Evolutionary conservation across 108 stramenopile genomes (phyloP).

Genomic region (Pseudonitzschia pungens): DNA sequence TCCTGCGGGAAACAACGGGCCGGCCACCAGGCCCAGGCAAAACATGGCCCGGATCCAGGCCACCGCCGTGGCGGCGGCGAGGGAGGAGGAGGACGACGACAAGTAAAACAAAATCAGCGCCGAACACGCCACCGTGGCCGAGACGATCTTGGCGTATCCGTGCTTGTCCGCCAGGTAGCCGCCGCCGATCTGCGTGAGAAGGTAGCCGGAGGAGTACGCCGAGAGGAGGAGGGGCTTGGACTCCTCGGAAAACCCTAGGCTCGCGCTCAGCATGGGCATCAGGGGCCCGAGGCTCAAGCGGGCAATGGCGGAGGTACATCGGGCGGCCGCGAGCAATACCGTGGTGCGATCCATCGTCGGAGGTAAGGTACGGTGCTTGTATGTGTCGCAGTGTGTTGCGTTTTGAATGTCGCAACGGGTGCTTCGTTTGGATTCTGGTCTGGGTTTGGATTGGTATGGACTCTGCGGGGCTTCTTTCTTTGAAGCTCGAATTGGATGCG

Average conservation of each 20-base stretch:
- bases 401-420: too few relatives aligned
- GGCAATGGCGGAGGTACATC: conserved; percentile 27
- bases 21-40: conserved; percentile 25
- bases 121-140: neutral
- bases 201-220: conserved; percentile 34
- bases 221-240: conserved; percentile 25
- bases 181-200: conserved; percentile 32
- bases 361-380: neutral
- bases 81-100: too few relatives aligned
- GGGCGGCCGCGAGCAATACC: conserved; percentile 17
- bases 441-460: too few relatives aligned
- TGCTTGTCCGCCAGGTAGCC: conserved; percentile 29
- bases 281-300: conserved; percentile 31
- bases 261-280: conserved; percentile 20
- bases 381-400: too few relatives aligned
- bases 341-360: conserved; percentile 18
- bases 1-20: conserved; percentile 35
- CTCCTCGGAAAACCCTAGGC: conserved; percentile 16
- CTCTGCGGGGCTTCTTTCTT: too few relatives aligned
- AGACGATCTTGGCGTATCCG: conserved; percentile 17
- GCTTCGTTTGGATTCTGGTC: too few relatives aligned
- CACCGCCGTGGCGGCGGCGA: conserved; percentile 4
- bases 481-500: too few relatives aligned
- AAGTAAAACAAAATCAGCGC: conserved; percentile 20
- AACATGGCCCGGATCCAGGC: conserved; percentile 28